phyloP scores from a whole-genome alignment of 331 rosid genomes.

The Acacia concinna region DNA sequence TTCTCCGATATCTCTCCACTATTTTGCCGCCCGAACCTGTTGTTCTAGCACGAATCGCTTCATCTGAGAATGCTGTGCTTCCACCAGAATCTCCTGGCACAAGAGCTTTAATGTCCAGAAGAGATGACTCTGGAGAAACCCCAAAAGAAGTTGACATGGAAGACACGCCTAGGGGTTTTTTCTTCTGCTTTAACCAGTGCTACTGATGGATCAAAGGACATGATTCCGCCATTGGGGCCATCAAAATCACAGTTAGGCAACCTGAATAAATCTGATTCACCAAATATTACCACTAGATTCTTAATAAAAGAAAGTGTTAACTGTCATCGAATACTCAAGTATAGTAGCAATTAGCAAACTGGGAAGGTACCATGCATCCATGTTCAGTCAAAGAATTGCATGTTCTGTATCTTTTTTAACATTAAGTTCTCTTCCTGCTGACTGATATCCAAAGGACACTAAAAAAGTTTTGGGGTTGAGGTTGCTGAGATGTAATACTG shows the following conservation, averaged over 20 bases:
- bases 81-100: constrained; percentile 98
- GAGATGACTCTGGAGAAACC: constrained; percentile 54
- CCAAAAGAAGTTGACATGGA: constrained; percentile 35
- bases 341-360: constrained; percentile 33
- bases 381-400: constrained; percentile 28
- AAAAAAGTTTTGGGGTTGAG: constrained; percentile 57
- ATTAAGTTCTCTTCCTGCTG: constrained; percentile 31
- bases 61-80: constrained; percentile 69
- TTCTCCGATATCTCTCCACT: constrained; percentile 63
- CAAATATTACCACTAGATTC: constrained; percentile 40
- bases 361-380: constrained; percentile 24
- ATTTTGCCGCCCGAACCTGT: constrained; percentile 51
- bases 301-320: constrained; percentile 37
- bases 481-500: constrained; percentile 75
- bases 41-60: constrained; percentile 47
- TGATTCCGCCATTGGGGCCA: not conserved
- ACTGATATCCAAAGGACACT: constrained; percentile 26
- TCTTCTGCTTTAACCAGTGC: constrained; percentile 79
- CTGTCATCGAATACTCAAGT: constrained; percentile 26
- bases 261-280: constrained; percentile 46
- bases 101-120: constrained; percentile 70
- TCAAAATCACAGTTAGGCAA: constrained; percentile 36
- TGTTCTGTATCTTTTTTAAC: constrained; percentile 24
- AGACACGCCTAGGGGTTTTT: constrained; percentile 61
- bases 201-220: constrained; percentile 45